Percentiles rank a stretch among this genome's conserved stretches.
phyloP scores from a whole-genome alignment of 2,329 filamentous ascomycete genomes.

The Colletotrichum chlorophyti region DNA sequence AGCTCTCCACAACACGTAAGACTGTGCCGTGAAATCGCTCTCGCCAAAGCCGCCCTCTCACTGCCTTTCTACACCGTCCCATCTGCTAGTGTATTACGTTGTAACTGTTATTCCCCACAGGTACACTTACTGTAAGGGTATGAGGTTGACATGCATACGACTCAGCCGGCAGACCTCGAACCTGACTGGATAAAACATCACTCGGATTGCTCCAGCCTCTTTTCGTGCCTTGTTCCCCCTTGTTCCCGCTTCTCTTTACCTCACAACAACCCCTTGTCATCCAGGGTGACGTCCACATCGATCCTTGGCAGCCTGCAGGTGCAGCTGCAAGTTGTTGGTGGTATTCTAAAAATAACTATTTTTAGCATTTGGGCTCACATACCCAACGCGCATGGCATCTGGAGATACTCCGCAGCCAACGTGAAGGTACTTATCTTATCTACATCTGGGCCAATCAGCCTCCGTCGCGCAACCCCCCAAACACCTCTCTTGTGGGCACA shows the following conservation, averaged over 20 bases:
- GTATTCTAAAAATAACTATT: slow-evolving; percentile 30
- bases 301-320: not conserved
- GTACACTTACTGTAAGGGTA: slow-evolving; percentile 24
- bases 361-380: slow-evolving; percentile 15
- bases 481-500: slow-evolving; percentile 22
- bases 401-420: slow-evolving; percentile 17
- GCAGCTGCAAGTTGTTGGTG: no score
- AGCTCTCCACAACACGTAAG: slow-evolving; percentile 8
- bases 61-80: no score
- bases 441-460: slow-evolving; percentile 8
- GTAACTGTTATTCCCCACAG: no score
- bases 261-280: not conserved
- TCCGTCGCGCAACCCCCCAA: not conserved
- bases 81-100: no score
- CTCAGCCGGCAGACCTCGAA: not conserved
- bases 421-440: not conserved
- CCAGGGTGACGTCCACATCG: not conserved
- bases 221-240: not conserved
- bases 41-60: not conserved
- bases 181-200: slow-evolving; percentile 9
- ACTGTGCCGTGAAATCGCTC: no score
- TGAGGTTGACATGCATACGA: slow-evolving; percentile 19
- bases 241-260: not conserved
- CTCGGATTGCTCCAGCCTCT: slow-evolving; percentile 22
- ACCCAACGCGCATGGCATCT: not conserved